Percentiles rank a stretch among this genome's conserved stretches.
These are phyloP conservation scores for Yamadazyma sp. DNA, from an alignment of 1,139 yeast species.

Conservation along the genomic window DNA sequence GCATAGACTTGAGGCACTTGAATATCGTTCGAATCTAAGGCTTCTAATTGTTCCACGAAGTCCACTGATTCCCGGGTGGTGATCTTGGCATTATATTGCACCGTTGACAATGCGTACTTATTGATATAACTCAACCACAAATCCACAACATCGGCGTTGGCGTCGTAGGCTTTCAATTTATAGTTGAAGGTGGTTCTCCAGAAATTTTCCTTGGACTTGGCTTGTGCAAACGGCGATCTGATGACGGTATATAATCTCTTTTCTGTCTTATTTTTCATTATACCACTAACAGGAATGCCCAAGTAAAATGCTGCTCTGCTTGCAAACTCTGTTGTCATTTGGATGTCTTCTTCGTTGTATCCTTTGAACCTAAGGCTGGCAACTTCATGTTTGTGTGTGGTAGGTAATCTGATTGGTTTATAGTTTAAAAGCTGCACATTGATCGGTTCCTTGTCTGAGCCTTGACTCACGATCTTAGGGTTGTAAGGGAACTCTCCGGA, in stretches of 20 bases:
- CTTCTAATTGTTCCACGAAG: conserved; percentile 37
- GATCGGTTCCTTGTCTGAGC: conserved; percentile 45
- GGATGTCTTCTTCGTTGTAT: conserved; percentile 67
- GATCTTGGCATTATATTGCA: conserved; percentile 76
- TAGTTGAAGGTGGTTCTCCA: conserved; percentile 84
- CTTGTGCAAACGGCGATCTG: conserved; percentile 90
- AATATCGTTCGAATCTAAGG: conserved; percentile 25
- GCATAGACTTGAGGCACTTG: conserved; percentile 37
- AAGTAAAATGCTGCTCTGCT: conserved; percentile 86
- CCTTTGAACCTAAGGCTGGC: conserved; percentile 75
- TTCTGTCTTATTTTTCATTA: conserved; percentile 68
- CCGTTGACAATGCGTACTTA: conserved; percentile 78
- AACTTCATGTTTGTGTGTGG: conserved; percentile 68
- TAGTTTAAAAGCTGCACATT: conserved; percentile 81
- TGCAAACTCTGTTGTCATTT: conserved; percentile 81
- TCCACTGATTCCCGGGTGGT: conserved; percentile 58
- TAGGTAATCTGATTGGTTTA: conserved; percentile 72
- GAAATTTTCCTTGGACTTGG: conserved; percentile 92
- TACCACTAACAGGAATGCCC: conserved; percentile 70
- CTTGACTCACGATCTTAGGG: conserved; percentile 28
- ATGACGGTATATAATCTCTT: conserved; percentile 84
- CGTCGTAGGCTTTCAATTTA: conserved; percentile 73
- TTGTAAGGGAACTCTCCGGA: conserved; percentile 33
- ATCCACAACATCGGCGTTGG: conserved; percentile 83
- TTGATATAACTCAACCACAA: conserved; percentile 77